These are phyloP conservation scores for Hydnum rufescens DNA, from an alignment of 768 basidiomycete genomes.

Conservation along the genomic window DNA sequence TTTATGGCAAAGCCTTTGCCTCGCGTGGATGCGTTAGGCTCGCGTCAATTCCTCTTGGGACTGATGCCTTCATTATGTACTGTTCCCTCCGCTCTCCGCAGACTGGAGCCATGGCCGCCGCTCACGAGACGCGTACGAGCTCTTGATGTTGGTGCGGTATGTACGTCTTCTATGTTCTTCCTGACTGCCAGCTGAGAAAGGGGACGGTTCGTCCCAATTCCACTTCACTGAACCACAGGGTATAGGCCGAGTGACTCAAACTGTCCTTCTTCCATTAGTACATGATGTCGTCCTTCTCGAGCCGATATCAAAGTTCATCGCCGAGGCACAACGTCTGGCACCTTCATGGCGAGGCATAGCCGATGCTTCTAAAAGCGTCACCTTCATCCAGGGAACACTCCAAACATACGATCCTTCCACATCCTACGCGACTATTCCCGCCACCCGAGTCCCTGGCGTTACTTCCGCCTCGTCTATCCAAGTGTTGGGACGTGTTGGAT, in stretches of 20 bases:
- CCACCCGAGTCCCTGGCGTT: constrained; percentile 18
- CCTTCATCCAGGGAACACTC: constrained; percentile 58
- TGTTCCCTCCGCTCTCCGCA: constrained; percentile 53
- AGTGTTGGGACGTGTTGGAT: constrained; percentile 46
- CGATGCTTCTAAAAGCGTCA: constrained; percentile 45
- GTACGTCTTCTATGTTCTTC: not conserved
- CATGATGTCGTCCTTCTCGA: constrained; percentile 78
- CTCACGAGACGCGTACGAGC: constrained; percentile 35
- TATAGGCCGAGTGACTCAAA: constrained; percentile 76
- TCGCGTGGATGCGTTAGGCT: constrained; percentile 74
- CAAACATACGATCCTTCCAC: constrained; percentile 60
- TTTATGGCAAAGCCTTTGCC: constrained; percentile 48
- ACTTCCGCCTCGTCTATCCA: constrained; percentile 12
- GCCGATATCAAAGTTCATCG: constrained; percentile 62
- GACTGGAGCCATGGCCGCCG: constrained; percentile 19
- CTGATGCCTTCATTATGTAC: constrained; percentile 62
- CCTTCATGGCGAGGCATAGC: constrained; percentile 46
- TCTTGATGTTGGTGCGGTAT: constrained; percentile 48
- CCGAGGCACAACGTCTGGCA: constrained; percentile 37
- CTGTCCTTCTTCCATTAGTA: constrained; percentile 77
- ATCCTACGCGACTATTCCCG: constrained; percentile 15
- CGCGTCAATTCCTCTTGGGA: constrained; percentile 68
- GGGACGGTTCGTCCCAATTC: too few relatives aligned
- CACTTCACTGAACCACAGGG: constrained; percentile 22
- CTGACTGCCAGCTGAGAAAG: not conserved